Percentiles rank a stretch among this genome's conserved stretches.
Evolutionary conservation across 768 basidiomycete genomes (phyloP).

Genomic region (Leccinum barrowsii): DNA sequence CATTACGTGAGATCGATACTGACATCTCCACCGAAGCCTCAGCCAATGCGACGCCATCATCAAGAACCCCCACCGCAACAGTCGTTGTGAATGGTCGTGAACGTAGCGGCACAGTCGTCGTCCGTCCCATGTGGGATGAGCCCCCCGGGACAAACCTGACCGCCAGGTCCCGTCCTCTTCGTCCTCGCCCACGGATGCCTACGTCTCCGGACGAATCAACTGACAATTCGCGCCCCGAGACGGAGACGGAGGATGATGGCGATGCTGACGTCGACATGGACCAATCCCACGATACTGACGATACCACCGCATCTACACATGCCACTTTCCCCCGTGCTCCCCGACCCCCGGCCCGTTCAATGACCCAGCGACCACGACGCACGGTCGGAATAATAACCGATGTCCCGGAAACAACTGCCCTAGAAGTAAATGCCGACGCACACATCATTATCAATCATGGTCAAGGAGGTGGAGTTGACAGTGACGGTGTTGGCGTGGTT

Average conservation of each 20-base stretch:
- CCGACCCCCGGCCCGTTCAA: constrained; percentile 27
- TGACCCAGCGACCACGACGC: constrained; percentile 36
- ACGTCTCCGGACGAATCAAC: constrained; percentile 43
- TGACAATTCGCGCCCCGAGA: constrained; percentile 59
- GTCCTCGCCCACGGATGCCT: constrained; percentile 29
- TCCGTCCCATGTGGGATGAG: constrained; percentile 59
- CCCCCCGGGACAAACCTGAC: constrained; percentile 18
- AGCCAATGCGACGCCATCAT: constrained; percentile 55
- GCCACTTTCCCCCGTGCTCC: constrained; percentile 32
- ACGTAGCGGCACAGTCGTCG: constrained; percentile 73
- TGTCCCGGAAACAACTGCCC: constrained; percentile 29
- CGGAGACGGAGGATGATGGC: constrained; percentile 77
- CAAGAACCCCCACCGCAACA: constrained; percentile 58
- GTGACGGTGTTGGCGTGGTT: constrained; percentile 39
- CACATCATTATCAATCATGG: constrained; percentile 52
- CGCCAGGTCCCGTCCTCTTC: constrained; percentile 29
- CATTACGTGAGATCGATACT: constrained; percentile 46
- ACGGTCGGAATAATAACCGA: constrained; percentile 49
- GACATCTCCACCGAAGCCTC: constrained; percentile 65
- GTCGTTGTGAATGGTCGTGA: constrained; percentile 60
- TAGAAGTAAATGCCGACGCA: constrained; percentile 43
- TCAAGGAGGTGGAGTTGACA: constrained; percentile 36
- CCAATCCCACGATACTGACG: constrained; percentile 33
- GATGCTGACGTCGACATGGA: constrained; percentile 55
- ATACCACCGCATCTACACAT: constrained; percentile 25